Conservation (phyloP, 768 basidiomycete genomes). For the Lactarius sp. region DNA sequence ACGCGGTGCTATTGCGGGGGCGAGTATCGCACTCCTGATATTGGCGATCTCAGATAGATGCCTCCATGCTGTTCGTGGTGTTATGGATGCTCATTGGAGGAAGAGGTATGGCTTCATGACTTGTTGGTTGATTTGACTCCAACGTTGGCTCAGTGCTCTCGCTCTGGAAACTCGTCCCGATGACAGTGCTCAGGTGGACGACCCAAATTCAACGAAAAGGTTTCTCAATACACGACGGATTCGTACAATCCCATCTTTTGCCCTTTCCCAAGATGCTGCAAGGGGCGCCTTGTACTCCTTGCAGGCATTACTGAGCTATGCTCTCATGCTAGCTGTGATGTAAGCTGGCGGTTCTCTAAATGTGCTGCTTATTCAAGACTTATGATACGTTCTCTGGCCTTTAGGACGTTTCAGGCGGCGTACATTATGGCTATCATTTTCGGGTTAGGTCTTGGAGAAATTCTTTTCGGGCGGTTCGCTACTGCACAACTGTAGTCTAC, state of each 20-base stretch:
- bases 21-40: conserved; percentile 64
- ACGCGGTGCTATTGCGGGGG: conserved; percentile 64
- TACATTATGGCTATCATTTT: conserved; percentile 69
- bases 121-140: background rate
- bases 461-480: conserved; percentile 57
- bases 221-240: conserved; percentile 18
- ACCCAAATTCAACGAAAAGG: background rate
- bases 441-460: conserved; percentile 72
- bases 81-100: conserved; percentile 54
- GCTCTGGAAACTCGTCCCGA: background rate
- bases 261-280: conserved; percentile 58
- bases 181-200: background rate
- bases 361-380: background rate
- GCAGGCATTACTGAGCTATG: conserved; percentile 59
- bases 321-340: conserved; percentile 82
- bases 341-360: conserved; percentile 36
- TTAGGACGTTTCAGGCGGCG: conserved; percentile 79
- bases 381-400: conserved; percentile 19
- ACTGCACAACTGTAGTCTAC: conserved; percentile 9
- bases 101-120: conserved; percentile 40
- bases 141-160: conserved; percentile 5
- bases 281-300: conserved; percentile 62
- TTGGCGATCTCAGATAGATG: conserved; percentile 69
- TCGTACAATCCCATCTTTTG: conserved; percentile 58
- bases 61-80: conserved; percentile 51